These are phyloP conservation scores for Sicyos baderoa DNA, from an alignment of 306 rosid genomes.

Conservation along the genomic window DNA sequence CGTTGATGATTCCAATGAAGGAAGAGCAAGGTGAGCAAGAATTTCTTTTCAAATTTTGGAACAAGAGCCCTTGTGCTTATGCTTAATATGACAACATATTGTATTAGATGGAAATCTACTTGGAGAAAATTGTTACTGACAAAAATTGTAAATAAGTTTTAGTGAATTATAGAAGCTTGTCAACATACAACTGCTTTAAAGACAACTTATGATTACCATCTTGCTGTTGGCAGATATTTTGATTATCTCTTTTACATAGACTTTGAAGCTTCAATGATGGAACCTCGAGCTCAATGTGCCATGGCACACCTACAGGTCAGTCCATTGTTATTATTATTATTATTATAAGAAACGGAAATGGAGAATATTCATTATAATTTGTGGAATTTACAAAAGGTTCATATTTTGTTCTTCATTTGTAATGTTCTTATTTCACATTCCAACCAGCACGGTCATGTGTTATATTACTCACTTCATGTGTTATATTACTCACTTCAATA, in stretches of 20 bases:
- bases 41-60: conserved; percentile 17
- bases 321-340: background rate
- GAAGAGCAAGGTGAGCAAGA: conserved; percentile 64
- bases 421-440: background rate
- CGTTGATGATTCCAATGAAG: conserved; percentile 68
- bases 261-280: conserved; percentile 89
- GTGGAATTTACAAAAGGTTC: background rate
- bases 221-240: conserved; percentile 53
- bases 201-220: background rate
- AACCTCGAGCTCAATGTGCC: conserved; percentile 71
- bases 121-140: background rate
- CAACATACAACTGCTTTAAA: background rate
- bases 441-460: background rate
- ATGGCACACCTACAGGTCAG: conserved; percentile 72
- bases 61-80: background rate
- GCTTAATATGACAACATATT: background rate
- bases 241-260: conserved; percentile 83
- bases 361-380: conserved; percentile 23
- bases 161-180: background rate
- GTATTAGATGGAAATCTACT: background rate
- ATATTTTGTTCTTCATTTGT: background rate
- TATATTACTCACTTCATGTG: background rate
- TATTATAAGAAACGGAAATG: too few relatives aligned
- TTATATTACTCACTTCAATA: background rate
- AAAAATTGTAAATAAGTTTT: background rate